phyloP scores from a whole-genome alignment of 2,329 filamentous ascomycete genomes.

The Phyllosticta ampelicida region DNA sequence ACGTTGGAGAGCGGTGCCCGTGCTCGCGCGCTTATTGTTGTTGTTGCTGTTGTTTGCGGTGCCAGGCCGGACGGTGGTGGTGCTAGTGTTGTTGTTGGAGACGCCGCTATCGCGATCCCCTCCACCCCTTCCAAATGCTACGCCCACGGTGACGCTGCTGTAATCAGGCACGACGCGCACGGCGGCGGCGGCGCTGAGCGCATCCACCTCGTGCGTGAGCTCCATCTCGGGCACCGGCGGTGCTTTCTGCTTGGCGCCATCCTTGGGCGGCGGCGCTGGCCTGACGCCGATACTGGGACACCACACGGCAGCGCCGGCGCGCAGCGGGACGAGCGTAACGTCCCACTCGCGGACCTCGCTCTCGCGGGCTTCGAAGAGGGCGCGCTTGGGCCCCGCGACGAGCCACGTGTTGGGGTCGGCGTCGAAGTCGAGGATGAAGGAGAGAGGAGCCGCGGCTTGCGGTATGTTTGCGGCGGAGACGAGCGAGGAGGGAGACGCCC shows the following conservation, averaged over 20 bases:
- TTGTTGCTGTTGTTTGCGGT: background rate
- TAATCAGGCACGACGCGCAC: slow-evolving; percentile 65
- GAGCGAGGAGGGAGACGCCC: slow-evolving; percentile 29
- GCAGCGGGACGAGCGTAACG: slow-evolving; percentile 66
- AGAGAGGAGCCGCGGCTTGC: slow-evolving; percentile 40
- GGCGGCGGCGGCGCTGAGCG: slow-evolving; percentile 64
- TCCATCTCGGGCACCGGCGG: slow-evolving; percentile 15
- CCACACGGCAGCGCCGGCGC: slow-evolving; percentile 51
- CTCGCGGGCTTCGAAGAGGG: slow-evolving; percentile 54
- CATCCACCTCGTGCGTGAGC: slow-evolving; percentile 65
- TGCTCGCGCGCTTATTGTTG: background rate
- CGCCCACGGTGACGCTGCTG: slow-evolving; percentile 47
- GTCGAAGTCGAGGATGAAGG: slow-evolving; percentile 76
- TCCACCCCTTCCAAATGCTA: slow-evolving; percentile 1
- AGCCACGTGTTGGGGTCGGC: slow-evolving; percentile 71
- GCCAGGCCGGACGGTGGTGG: background rate
- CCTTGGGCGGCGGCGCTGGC: slow-evolving; percentile 7
- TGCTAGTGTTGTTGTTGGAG: no score
- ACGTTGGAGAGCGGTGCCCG: background rate
- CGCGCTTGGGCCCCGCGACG: slow-evolving; percentile 68
- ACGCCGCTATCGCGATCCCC: background rate
- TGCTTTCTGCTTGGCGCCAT: slow-evolving; percentile 12
- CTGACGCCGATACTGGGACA: slow-evolving; percentile 36
- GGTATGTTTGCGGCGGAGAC: slow-evolving; percentile 19
- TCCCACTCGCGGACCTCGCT: slow-evolving; percentile 45